Conservation (phyloP, 257 asterid genomes). For the Oldenlandia corymbosa region DNA sequence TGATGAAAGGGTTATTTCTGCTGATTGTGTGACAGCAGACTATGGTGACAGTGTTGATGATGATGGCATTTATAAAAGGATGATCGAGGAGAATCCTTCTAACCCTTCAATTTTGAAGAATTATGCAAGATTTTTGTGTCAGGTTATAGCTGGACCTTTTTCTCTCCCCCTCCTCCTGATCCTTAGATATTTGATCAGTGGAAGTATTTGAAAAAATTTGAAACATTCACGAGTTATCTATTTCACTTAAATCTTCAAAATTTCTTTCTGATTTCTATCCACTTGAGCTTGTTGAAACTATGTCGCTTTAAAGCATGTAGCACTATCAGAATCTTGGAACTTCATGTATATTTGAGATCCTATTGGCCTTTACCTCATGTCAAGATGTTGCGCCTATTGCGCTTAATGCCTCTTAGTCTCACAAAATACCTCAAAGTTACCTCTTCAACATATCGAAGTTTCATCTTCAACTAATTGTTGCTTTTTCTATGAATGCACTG, state of each 20-base stretch:
- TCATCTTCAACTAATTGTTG: background rate
- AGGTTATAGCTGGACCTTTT: conserved; percentile 30
- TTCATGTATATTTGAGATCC: background rate
- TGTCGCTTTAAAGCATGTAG: background rate
- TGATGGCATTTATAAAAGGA: conserved; percentile 49
- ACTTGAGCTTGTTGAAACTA: background rate
- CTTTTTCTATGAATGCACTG: background rate
- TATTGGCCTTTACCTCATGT: background rate
- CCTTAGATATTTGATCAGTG: background rate
- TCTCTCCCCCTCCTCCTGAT: background rate
- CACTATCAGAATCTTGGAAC: background rate
- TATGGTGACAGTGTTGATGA: conserved; percentile 17
- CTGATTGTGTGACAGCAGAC: conserved; percentile 15
- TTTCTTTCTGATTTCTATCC: background rate
- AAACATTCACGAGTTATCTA: too few species aligned
- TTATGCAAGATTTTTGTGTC: conserved; percentile 55
- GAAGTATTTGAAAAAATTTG: too few species aligned
- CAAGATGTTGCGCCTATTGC: background rate
- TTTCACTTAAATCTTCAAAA: background rate
- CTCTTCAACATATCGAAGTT: background rate
- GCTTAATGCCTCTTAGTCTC: background rate
- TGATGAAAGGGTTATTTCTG: conserved; percentile 12
- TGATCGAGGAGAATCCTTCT: conserved; percentile 64
- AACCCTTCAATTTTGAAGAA: conserved; percentile 45
- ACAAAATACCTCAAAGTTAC: background rate